Evolutionary conservation across 2,329 filamentous ascomycete genomes (phyloP), one percentile per base, ranked within the genome.

Genomic region (Pestalotiopsis fici): DNA sequence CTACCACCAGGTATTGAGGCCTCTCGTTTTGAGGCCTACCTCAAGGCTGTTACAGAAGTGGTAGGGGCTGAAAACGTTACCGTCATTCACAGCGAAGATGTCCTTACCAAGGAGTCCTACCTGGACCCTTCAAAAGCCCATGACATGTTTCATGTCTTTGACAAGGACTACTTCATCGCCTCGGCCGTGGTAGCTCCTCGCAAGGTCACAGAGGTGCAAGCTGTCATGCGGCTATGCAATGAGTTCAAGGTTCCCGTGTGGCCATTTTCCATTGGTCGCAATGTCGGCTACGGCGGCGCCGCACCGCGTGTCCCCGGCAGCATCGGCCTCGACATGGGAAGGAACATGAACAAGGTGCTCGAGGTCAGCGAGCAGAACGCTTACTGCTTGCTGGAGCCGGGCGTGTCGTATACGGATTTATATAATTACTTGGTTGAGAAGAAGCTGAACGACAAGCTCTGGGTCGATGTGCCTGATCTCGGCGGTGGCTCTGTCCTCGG

Each of bases 311-410:
- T 88, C 1, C 82, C 82, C 0, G 86, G 86, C 4, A 82, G 81
- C n/a, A 77, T 87, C 0, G 81, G 82, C 3, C 65, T 88, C 21
- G 84, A 87, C 68, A 78, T 88, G 23, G 86, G 85, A 3, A 81
- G 76, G 55, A 78, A 84, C 50, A 86, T 89, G 86, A 83, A 85
- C 72, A 81, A 79, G 70, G 80, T 89, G 7, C 71, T 88, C 9
- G 79, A 86, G 55, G 81, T 88, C 18, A 83, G 86, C 71, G 80
- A 78, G 0, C 81, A 85, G n/a, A 82, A 81, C 55, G 84, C 83
- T 23, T 86, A 80, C 66, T 84, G 80, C 57, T 74, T 88, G 1
- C 79, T 89, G 3, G 86, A 88, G 73, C 87, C 87, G 0, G 86
- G 87, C 1, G 86, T 88, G 0, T 84, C 85, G 0, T 88, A 83